Conservation (phyloP, 768 basidiomycete genomes). For the Tulasnella sp. region DNA sequence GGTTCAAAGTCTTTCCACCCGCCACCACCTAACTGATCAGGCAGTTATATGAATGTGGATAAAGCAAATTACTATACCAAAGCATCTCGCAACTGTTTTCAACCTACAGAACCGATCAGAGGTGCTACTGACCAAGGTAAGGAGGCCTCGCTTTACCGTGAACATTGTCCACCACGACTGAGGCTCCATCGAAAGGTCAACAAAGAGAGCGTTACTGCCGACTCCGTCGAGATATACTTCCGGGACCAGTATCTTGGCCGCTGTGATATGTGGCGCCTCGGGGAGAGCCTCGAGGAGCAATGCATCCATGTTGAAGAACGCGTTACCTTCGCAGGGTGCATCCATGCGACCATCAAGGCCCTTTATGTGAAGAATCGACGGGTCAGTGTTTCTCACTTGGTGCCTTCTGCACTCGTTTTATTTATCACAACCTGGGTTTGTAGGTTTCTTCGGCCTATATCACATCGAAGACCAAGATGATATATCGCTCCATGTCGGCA, state of each 20-base stretch:
- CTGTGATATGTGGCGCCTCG: constrained; percentile 92
- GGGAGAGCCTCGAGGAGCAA: constrained; percentile 64
- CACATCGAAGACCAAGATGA: constrained; percentile 69
- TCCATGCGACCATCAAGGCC: constrained; percentile 66
- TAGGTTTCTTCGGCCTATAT: constrained; percentile 76
- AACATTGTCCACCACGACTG: not conserved
- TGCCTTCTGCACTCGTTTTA: not conserved
- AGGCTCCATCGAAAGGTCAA: not conserved
- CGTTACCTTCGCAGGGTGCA: constrained; percentile 69
- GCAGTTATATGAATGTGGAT: constrained; percentile 22
- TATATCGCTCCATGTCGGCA: constrained; percentile 84
- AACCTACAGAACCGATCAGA: constrained; percentile 58
- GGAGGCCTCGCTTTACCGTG: constrained; percentile 18
- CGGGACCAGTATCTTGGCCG: constrained; percentile 92
- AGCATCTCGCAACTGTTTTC: constrained; percentile 59
- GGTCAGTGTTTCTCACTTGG: constrained; percentile 29
- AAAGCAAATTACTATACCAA: constrained; percentile 58
- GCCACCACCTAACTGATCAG: constrained; percentile 37
- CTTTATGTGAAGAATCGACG: constrained; percentile 61
- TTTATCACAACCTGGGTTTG: not conserved
- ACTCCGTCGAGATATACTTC: constrained; percentile 81
- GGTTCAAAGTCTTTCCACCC: not conserved
- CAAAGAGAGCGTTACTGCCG: constrained; percentile 45
- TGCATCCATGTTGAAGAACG: constrained; percentile 79
- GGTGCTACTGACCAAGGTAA: constrained; percentile 55